phyloP scores from a whole-genome alignment of 371 early-diverging fungal genomes.

The Batkoa obscura region DNA sequence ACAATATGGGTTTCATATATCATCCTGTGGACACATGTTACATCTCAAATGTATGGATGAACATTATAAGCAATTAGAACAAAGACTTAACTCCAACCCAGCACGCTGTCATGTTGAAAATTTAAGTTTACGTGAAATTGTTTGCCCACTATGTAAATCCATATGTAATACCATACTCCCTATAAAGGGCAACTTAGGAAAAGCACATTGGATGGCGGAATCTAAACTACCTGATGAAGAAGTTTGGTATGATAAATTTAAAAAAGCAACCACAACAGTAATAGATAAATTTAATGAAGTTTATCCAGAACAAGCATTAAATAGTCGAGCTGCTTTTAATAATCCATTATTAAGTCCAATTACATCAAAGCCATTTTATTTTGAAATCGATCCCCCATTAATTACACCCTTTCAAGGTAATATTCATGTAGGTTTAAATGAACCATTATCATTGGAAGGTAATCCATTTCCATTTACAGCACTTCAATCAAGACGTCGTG shows the following conservation, averaged over 20 bases:
- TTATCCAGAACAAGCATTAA: not conserved
- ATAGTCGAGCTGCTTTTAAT: not conserved
- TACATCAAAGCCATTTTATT: not conserved
- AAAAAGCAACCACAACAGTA: not conserved
- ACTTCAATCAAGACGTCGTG: not conserved
- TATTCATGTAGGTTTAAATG: not conserved
- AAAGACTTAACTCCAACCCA: constrained; percentile 54
- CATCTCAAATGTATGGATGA: constrained; percentile 77
- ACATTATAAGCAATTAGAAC: constrained; percentile 57
- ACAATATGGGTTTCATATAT: constrained; percentile 40
- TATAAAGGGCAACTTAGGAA: constrained; percentile 34
- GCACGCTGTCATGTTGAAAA: constrained; percentile 78
- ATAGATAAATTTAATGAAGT: not conserved
- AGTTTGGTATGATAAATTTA: not conserved
- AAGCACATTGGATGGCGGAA: constrained; percentile 4
- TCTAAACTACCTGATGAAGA: not conserved
- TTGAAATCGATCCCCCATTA: not conserved
- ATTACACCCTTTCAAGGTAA: not conserved
- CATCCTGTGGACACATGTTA: constrained; percentile 94
- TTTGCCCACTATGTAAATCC: constrained; percentile 89
- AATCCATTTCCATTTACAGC: constrained; percentile 1
- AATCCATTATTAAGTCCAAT: not conserved
- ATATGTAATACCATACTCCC: constrained; percentile 71
- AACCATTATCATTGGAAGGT: constrained; percentile 1
- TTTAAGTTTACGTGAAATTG: constrained; percentile 53